These are phyloP conservation scores for Coriaria nepalensis DNA, from an alignment of 306 rosid genomes.

Conservation along the genomic window DNA sequence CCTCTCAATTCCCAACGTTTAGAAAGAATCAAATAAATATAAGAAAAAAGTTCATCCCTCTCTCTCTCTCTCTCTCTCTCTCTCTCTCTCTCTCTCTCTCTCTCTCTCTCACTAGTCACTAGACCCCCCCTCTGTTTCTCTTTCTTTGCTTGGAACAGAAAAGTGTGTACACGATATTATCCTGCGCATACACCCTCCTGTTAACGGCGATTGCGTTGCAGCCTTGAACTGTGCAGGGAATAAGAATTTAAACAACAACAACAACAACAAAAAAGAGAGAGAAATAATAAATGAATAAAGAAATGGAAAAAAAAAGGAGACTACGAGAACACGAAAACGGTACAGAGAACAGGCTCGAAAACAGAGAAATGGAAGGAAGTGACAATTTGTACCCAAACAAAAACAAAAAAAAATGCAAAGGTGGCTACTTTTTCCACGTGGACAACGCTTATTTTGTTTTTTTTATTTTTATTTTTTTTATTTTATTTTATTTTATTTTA, in stretches of 20 bases:
- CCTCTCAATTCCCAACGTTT: conserved; percentile 6
- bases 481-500: not conserved
- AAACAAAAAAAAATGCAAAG: conserved; percentile 8
- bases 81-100: conserved; percentile 5
- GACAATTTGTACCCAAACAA: not conserved
- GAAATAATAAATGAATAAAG: conserved; percentile 8
- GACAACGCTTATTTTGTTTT: conserved; percentile 24
- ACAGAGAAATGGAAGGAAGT: not conserved
- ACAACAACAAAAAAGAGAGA: not conserved
- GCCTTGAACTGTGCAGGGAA: conserved; percentile 48
- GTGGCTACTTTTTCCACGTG: conserved; percentile 38
- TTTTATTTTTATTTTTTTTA: conserved; percentile 8
- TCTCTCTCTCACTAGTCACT: not conserved
- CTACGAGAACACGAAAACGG: conserved; percentile 52
- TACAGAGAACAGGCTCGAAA: conserved; percentile 12
- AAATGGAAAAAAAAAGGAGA: conserved; percentile 23
- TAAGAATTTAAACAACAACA: not conserved
- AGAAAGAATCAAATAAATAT: conserved; percentile 12
- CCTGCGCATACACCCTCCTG: conserved; percentile 40
- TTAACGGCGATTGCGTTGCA: conserved; percentile 41
- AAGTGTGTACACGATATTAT: conserved; percentile 55
- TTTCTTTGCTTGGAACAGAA: conserved; percentile 15
- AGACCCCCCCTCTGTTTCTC: conserved; percentile 11
- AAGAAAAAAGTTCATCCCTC: conserved; percentile 5
- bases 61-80: conserved; percentile 1